Percentiles rank a stretch among this genome's conserved stretches.
phyloP scores from a whole-genome alignment of 1,284 basidiomycete genomes.

The Xerocomus cyaneibrunnescens region DNA sequence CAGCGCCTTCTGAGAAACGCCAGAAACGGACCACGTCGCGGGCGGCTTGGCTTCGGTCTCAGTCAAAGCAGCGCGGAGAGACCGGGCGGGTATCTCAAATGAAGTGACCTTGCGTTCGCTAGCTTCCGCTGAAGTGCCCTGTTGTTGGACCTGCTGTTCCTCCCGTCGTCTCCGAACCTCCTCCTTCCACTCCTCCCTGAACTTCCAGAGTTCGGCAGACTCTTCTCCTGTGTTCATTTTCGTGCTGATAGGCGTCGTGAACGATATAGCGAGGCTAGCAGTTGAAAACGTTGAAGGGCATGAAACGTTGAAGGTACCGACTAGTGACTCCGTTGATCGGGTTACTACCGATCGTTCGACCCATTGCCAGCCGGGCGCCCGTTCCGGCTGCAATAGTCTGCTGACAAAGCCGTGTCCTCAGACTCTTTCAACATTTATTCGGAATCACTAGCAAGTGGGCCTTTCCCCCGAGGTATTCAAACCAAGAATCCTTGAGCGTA shows the following conservation, averaged over 20 bases:
- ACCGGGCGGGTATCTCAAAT: background rate
- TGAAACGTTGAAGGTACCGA: background rate
- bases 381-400: too few species aligned
- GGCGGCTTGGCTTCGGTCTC: background rate
- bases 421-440: too few species aligned
- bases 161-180: slow-evolving; percentile 55
- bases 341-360: background rate
- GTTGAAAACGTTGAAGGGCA: background rate
- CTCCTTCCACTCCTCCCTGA: slow-evolving; percentile 73
- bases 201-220: slow-evolving; percentile 56
- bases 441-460: too few species aligned
- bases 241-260: slow-evolving; percentile 4
- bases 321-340: too few species aligned
- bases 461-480: too few species aligned
- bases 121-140: background rate
- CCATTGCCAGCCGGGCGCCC: too few species aligned
- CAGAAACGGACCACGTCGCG: slow-evolving; percentile 6
- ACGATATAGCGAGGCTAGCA: background rate
- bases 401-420: too few species aligned
- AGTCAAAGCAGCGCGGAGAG: background rate
- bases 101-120: background rate
- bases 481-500: too few species aligned
- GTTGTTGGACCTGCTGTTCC: slow-evolving; percentile 15
- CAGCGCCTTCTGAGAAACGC: background rate
- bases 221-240: slow-evolving; percentile 28